Base-by-base conservation (phyloP, 345 rosid genomes). In the Physaria fendleri region DNA sequence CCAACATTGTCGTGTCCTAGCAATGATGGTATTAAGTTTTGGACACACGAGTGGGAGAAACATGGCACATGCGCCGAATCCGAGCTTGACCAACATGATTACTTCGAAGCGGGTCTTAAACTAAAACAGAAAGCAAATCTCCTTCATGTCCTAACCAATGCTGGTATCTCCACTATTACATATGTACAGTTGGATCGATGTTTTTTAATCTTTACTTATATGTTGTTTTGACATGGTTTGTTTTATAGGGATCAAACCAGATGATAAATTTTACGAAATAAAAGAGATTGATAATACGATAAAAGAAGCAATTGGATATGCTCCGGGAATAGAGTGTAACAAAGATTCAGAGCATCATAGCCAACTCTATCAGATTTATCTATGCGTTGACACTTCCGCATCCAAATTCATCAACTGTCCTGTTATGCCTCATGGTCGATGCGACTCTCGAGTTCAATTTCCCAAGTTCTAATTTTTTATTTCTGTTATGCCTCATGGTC, bases 1-100 rank as follows among this genome's bases (percentile, higher is more conserved):
- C 95, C 98, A 43, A 74, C 98, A 0, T 64, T 91, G 44, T 44
- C 96, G 7, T 91, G 98, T 66, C 95, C 98, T 0, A 88, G 84
- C 72, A 77, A 76, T 59, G 82, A 81, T 39, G 95, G 95, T 15
- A 30, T 44, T 3, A 63, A 64, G 62, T 88, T 91, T 59, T 91
- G 98, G 98, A 69, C 88, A n/a, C 96, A 91, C 34, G 96, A 91
- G 55, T 92, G 96, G 98, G 68, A 24, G 14, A 92, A 92, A 68
- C 96, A 92, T 5, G 98, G 96, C 4, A 88, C 95, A 5, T 92
- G 98, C 69, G 68, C 98, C 0, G 93, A 88, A 60, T 86, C 98
- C 0, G 88, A 77, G 41, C 83, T 92, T 4, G 95, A 78, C 74
- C 87, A 85, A 64, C 93, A 67, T 18, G 90, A 76, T 18, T 92